Evolutionary conservation across 805 yeast species (phyloP).

Genomic region (Trichomonascus vanleenenianus): DNA sequence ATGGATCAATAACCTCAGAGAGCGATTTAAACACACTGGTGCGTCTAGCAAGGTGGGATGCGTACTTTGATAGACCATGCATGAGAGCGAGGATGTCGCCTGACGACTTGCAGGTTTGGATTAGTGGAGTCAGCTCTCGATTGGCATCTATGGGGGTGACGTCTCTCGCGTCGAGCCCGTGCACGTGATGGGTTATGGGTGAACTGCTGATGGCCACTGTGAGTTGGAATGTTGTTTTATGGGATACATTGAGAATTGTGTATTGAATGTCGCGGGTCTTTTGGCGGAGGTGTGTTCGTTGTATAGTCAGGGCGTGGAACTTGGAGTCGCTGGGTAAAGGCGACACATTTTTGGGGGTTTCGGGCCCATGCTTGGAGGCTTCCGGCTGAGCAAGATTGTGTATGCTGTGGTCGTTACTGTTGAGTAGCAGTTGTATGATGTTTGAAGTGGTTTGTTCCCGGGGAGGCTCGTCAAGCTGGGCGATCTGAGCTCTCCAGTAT

Average conservation of each 20-base stretch:
- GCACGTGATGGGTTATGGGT: neutral
- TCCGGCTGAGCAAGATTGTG: neutral
- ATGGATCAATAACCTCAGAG: neutral
- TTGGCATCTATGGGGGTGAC: neutral
- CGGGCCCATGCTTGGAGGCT: too few species aligned
- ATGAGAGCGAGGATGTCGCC: conserved; percentile 4
- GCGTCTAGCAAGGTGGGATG: conserved; percentile 8
- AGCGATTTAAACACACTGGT: conserved; percentile 10
- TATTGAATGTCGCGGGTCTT: neutral
- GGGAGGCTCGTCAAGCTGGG: neutral
- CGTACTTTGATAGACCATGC: conserved; percentile 17
- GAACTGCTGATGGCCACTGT: neutral
- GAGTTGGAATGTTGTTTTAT: neutral
- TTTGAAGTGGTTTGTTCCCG: neutral
- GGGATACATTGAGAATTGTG: neutral
- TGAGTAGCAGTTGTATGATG: neutral
- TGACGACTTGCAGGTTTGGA: neutral
- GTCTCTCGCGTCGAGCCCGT: neutral
- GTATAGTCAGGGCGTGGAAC: too few species aligned
- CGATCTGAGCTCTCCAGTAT: neutral
- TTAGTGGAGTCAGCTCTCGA: neutral
- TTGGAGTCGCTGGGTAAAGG: too few species aligned
- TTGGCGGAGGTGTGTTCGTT: neutral
- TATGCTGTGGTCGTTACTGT: neutral
- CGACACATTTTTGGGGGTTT: too few species aligned